phyloP scores from a whole-genome alignment of 768 basidiomycete species.

The Candolleomyces eurysporus region DNA sequence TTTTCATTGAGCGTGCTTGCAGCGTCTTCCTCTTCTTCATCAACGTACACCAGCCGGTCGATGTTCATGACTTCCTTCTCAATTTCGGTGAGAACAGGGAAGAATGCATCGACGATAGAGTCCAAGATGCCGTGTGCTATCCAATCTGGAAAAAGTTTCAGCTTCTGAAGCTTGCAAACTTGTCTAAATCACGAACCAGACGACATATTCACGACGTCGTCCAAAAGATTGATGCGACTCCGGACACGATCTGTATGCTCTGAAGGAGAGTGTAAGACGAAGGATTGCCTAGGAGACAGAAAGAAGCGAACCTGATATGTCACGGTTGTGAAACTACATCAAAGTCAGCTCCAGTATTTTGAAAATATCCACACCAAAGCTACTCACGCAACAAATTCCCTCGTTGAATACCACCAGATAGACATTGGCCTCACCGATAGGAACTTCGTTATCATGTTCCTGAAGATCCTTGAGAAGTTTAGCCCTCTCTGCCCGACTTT shows the following conservation, averaged over 20 bases:
- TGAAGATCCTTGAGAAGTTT: slow-evolving; percentile 27
- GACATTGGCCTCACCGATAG: slow-evolving; percentile 76
- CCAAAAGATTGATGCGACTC: slow-evolving; percentile 63
- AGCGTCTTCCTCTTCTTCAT: slow-evolving; percentile 1
- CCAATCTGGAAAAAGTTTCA: slow-evolving; percentile 64
- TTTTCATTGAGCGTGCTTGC: not conserved
- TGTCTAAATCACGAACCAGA: slow-evolving; percentile 49
- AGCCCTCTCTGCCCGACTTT: slow-evolving; percentile 47
- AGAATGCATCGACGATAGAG: slow-evolving; percentile 92
- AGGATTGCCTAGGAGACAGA: not conserved
- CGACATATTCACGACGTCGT: slow-evolving; percentile 63
- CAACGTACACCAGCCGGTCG: slow-evolving; percentile 63
- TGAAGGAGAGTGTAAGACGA: slow-evolving; percentile 17
- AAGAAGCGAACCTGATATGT: slow-evolving; percentile 57
- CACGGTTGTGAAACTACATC: slow-evolving; percentile 83
- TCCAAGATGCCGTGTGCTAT: slow-evolving; percentile 91
- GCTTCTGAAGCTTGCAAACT: not conserved
- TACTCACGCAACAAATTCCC: slow-evolving; percentile 74
- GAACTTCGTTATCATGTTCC: slow-evolving; percentile 28
- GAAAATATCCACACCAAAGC: not conserved
- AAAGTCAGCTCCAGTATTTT: slow-evolving; percentile 6
- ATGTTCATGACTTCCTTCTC: slow-evolving; percentile 79
- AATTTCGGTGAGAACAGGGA: slow-evolving; percentile 78
- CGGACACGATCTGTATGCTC: slow-evolving; percentile 80
- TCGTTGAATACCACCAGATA: slow-evolving; percentile 88